These are phyloP conservation scores for Brettanomyces naardenensis DNA, from an alignment of 805 yeast genomes.

Conservation along the genomic window DNA sequence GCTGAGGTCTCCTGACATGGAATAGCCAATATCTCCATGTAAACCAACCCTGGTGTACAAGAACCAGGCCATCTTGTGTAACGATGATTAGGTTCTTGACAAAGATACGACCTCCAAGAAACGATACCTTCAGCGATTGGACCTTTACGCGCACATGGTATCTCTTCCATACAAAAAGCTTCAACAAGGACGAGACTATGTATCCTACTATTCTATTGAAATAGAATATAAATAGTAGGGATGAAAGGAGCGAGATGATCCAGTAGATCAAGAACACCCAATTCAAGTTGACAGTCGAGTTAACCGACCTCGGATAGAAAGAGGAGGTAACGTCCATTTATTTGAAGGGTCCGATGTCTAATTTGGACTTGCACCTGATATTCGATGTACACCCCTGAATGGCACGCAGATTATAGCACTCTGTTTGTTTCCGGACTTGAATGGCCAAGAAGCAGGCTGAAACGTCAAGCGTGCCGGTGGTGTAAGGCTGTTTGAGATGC, in stretches of 20 bases:
- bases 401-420: no score
- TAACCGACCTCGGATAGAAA: conserved; percentile 20
- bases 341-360: no score
- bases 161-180: conserved; percentile 57
- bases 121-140: conserved; percentile 68
- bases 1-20: conserved; percentile 32
- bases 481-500: not conserved
- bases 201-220: conserved; percentile 67
- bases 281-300: conserved; percentile 21
- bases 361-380: no score
- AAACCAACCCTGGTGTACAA: conserved; percentile 61
- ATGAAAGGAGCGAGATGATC: conserved; percentile 57
- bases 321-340: conserved; percentile 19
- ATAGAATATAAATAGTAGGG: conserved; percentile 63
- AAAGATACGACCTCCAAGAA: conserved; percentile 76
- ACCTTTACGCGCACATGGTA: conserved; percentile 50
- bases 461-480: no score
- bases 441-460: no score
- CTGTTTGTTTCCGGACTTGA: no score
- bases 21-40: conserved; percentile 92
- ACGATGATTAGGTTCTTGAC: conserved; percentile 68
- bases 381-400: no score
- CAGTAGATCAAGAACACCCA: conserved; percentile 86
- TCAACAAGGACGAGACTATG: conserved; percentile 40
- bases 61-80: conserved; percentile 65